Evolutionary conservation across 2,329 filamentous ascomycete species (phyloP).

Genomic region (Fusarium temperatum): DNA sequence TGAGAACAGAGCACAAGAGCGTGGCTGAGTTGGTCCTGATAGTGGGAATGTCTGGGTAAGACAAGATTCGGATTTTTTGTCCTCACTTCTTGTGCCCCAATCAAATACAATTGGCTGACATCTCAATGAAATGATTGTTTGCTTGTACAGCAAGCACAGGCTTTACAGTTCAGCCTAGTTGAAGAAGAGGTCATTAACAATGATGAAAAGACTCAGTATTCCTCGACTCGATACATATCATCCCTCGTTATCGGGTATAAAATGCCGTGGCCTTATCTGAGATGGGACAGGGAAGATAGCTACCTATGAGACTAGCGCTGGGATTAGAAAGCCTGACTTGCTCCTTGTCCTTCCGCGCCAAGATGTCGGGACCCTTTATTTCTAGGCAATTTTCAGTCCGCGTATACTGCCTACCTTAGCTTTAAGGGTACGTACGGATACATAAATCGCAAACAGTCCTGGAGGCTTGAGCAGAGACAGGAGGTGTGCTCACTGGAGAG

Average conservation of each 20-base stretch:
- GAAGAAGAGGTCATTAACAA: not conserved
- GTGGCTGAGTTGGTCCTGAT: conserved; percentile 31
- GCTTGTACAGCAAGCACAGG: not conserved
- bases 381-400: conserved; percentile 8
- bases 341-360: conserved; percentile 23
- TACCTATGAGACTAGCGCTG: not conserved
- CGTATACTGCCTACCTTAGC: not conserved
- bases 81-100: not conserved
- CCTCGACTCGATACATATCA: not conserved
- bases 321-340: conserved; percentile 20
- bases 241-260: conserved; percentile 15
- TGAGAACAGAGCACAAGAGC: conserved; percentile 17
- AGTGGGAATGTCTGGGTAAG: conserved; percentile 10
- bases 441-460: not conserved
- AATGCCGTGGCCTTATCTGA: conserved; percentile 16
- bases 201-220: conserved; percentile 5
- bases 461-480: not conserved
- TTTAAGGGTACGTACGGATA: not conserved
- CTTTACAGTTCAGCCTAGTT: not conserved
- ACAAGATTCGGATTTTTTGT: not conserved
- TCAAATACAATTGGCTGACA: not conserved
- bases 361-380: conserved; percentile 11
- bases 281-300: conserved; percentile 10
- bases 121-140: not conserved
- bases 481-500: not conserved